A percentile compares a stretch with the other conserved stretches of the same genome.
Conservation (phyloP, 441 rosid genomes). For the Pelargonium exstipulatum region DNA sequence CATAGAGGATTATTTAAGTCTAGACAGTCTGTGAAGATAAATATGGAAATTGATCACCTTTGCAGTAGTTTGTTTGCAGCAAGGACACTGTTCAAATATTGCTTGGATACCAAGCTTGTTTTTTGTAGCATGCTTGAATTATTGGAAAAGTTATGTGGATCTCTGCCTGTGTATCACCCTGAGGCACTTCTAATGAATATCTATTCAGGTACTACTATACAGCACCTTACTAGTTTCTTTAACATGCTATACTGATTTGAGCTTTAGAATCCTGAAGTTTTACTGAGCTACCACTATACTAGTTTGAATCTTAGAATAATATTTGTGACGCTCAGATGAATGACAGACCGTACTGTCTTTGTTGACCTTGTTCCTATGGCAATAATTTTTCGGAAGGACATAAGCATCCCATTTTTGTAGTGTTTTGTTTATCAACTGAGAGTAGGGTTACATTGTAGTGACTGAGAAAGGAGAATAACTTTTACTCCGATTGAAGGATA, state of each 20-base stretch:
- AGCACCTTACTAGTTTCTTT: slow-evolving; percentile 19
- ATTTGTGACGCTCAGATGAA: slow-evolving; percentile 16
- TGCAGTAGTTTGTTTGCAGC: slow-evolving; percentile 31
- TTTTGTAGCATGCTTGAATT: slow-evolving; percentile 52
- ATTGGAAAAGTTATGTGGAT: slow-evolving; percentile 51
- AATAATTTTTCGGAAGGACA: slow-evolving; percentile 4
- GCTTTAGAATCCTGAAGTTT: slow-evolving; percentile 4
- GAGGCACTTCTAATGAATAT: slow-evolving; percentile 68
- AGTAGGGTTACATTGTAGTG: background rate
- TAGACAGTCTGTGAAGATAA: slow-evolving; percentile 24
- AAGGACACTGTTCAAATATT: slow-evolving; percentile 27
- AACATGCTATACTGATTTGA: background rate
- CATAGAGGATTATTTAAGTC: slow-evolving; percentile 24
- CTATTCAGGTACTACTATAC: slow-evolving; percentile 59
- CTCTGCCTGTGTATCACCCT: slow-evolving; percentile 76
- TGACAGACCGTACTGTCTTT: slow-evolving; percentile 5
- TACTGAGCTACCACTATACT: background rate
- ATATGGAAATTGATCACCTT: slow-evolving; percentile 27
- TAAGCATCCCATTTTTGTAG: background rate
- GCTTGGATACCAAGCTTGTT: slow-evolving; percentile 30
- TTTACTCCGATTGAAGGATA: background rate
- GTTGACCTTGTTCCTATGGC: background rate
- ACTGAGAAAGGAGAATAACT: background rate
- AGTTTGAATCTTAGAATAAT: background rate
- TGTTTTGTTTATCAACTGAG: background rate